Evolutionary conservation across 352 stramenopile species (phyloP).

Genomic region (Halophytophthora batemanensis): DNA sequence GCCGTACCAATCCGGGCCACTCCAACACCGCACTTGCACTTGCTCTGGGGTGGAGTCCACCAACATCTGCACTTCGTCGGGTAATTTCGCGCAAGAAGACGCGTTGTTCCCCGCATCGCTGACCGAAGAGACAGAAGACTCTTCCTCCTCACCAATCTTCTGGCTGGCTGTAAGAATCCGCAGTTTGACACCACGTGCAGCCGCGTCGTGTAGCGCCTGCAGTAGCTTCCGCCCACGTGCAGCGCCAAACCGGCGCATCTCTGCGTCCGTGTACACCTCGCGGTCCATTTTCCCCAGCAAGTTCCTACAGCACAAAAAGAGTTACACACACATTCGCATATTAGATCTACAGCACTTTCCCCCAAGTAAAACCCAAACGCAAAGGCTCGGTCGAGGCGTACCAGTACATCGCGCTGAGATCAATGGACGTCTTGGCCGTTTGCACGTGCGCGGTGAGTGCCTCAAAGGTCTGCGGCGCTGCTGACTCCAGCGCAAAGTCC

Average conservation of each 20-base stretch:
- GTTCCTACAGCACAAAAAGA: constrained; percentile 26
- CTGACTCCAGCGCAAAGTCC: constrained; percentile 43
- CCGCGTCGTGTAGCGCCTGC: constrained; percentile 44
- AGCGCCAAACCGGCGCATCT: constrained; percentile 64
- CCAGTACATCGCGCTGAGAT: constrained; percentile 86
- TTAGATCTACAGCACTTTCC: background rate
- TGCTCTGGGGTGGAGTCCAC: constrained; percentile 24
- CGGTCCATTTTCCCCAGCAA: constrained; percentile 58
- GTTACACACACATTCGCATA: background rate
- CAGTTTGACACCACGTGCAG: constrained; percentile 47
- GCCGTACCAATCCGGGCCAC: constrained; percentile 63
- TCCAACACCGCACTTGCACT: constrained; percentile 59
- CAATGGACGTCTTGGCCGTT: constrained; percentile 42
- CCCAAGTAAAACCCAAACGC: background rate
- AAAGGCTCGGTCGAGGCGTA: background rate
- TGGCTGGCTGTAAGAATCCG: constrained; percentile 47
- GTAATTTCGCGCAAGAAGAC: constrained; percentile 34
- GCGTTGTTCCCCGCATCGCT: constrained; percentile 15
- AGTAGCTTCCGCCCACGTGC: constrained; percentile 52
- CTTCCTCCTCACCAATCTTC: constrained; percentile 7
- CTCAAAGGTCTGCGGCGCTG: constrained; percentile 42
- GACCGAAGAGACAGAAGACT: constrained; percentile 1
- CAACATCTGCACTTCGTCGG: constrained; percentile 54
- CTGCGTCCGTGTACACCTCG: constrained; percentile 37
- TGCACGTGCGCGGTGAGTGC: constrained; percentile 41